Base-by-base conservation (phyloP, 2,329 filamentous ascomycete species). In the Neonectria punicea region DNA sequence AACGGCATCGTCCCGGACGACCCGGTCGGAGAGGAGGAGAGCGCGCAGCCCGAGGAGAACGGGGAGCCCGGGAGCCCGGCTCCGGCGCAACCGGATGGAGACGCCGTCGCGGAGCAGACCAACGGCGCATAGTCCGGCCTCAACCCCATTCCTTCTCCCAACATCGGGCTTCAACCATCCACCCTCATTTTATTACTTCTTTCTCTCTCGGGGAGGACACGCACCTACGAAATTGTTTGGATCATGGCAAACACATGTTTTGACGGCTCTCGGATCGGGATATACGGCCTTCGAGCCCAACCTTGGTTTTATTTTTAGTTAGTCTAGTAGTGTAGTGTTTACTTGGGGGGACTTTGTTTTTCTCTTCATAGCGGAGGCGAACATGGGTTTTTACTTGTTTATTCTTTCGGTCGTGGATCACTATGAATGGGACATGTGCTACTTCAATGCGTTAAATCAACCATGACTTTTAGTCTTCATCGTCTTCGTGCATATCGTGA, bases 1-100 rank as follows among this genome's bases (percentile, higher is more conserved):
- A 90, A 91, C 71, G 89, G 88, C 13, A 79, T 87, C 16, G 62
- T 84, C 18, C 76, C 82, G 1, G 84, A 84, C 11, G 76, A 84
- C 0, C 76, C 77, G 8, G 79, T 80, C 41, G 84, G 80, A 25
- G 80, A 82, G 18, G 80, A 80, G 0, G 75, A 71, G 9, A 67
- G 63, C 1, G 73, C 67, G 4, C 68, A 70, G 34, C 67, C 65
- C 11, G 75, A 72, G 25, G 70, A 49, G n/a, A 73, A 53, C 30
- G 65, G 62, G 4, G 71, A 63, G 4, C 64, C 68, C 28, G 62
- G 41, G 7, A 65, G 68, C n/a, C 71, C 63, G 13, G 61, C 65
- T 8, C 56, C 54, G 16, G 43, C 44, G 8, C 39, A 22, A n/a
- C 32, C 51, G 18, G 66, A 61, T 16, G 62, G 41, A 14, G 64